phyloP scores from a whole-genome alignment of 2,329 filamentous ascomycete species.

The Fusarium guadeloupense region DNA sequence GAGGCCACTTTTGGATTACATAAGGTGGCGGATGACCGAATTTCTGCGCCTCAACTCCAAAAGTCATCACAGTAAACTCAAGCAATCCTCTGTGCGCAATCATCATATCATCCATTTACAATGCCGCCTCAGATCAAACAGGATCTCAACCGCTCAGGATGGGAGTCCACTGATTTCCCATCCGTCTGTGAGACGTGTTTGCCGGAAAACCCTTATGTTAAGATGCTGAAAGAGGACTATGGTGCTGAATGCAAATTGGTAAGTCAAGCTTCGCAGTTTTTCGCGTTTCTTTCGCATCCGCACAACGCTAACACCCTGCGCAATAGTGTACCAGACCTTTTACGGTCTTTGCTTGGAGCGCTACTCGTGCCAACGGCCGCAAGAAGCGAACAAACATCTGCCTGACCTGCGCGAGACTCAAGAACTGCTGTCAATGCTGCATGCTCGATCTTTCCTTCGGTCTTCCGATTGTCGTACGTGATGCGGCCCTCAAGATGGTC shows the following conservation, averaged over 20 bases:
- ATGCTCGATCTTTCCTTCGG: slow-evolving; percentile 98
- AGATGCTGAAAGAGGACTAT: slow-evolving; percentile 98
- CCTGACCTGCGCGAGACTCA: slow-evolving; percentile 93
- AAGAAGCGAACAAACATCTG: slow-evolving; percentile 96
- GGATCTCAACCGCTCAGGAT: slow-evolving; percentile 92
- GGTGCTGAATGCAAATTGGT: slow-evolving; percentile 83
- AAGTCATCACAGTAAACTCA: slow-evolving; percentile 33
- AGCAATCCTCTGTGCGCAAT: slow-evolving; percentile 25
- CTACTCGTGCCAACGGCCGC: slow-evolving; percentile 84
- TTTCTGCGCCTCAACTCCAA: slow-evolving; percentile 41
- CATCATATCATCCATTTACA: slow-evolving; percentile 32
- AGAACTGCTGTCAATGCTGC: slow-evolving; percentile 99
- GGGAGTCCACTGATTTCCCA: slow-evolving; percentile 92
- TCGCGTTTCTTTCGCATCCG: slow-evolving; percentile 1
- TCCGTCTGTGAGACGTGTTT: slow-evolving; percentile 93
- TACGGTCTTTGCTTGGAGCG: slow-evolving; percentile 94
- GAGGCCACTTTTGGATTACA: slow-evolving; percentile 32
- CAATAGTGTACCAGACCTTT: slow-evolving; percentile 86
- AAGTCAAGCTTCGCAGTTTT: slow-evolving; percentile 22
- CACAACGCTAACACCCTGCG: not conserved
- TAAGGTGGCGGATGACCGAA: slow-evolving; percentile 42
- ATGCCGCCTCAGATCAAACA: slow-evolving; percentile 96
- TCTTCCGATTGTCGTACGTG: slow-evolving; percentile 90
- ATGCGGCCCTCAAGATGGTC: slow-evolving; percentile 97
- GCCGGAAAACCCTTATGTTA: slow-evolving; percentile 95